These are phyloP conservation scores for Mycena albidolilacea DNA, from an alignment of 768 basidiomycete species.

Conservation along the genomic window DNA sequence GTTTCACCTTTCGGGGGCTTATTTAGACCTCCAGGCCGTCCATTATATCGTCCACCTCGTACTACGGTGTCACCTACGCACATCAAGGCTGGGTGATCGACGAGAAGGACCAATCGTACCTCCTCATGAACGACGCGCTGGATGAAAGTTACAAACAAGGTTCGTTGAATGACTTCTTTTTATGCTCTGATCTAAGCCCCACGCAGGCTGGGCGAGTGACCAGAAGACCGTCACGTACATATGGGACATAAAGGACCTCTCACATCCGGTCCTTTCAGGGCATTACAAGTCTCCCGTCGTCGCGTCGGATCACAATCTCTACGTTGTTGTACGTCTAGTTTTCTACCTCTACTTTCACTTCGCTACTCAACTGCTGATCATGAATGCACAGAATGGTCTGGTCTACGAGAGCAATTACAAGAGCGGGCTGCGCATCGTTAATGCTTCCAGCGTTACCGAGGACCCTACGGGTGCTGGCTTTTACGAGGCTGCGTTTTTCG, in stretches of 20 bases:
- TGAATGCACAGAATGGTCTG: conserved; percentile 36
- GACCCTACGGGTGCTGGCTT: conserved; percentile 48
- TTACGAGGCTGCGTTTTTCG: conserved; percentile 47
- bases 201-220: conserved; percentile 41
- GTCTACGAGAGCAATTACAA: conserved; percentile 49
- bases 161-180: neutral
- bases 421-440: conserved; percentile 48
- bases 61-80: conserved; percentile 42
- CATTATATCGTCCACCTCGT: conserved; percentile 47
- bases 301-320: conserved; percentile 48
- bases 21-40: conserved; percentile 26
- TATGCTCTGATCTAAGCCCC: neutral
- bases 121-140: neutral
- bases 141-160: conserved; percentile 12
- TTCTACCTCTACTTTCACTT: neutral
- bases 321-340: conserved; percentile 34
- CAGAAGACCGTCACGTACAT: conserved; percentile 47
- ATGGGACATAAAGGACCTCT: conserved; percentile 48
- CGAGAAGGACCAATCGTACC: neutral
- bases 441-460: conserved; percentile 43
- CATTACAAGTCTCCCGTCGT: conserved; percentile 43
- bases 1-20: no score
- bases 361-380: neutral
- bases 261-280: conserved; percentile 44
- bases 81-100: neutral